Conservation (phyloP, 2,329 filamentous ascomycete genomes). For the Talaromyces piceae region DNA sequence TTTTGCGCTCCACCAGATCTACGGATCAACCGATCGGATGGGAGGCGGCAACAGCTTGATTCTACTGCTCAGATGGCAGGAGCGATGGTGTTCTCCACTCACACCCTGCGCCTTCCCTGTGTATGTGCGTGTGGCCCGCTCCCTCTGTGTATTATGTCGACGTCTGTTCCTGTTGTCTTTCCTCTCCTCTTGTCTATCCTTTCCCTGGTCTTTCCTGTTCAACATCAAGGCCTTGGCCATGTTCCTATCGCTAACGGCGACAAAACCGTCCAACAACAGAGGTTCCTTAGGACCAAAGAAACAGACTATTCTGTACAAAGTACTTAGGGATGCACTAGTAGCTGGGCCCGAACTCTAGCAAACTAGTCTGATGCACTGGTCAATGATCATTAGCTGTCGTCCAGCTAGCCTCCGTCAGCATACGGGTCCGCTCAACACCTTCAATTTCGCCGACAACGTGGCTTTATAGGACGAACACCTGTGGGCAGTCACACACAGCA, state of each 20-base stretch:
- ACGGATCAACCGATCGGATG: not conserved
- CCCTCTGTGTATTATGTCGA: not conserved
- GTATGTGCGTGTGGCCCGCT: not conserved
- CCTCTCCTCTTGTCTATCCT: not conserved
- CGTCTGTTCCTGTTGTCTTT: constrained; percentile 1
- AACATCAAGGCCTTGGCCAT: not conserved
- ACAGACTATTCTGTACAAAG: not conserved
- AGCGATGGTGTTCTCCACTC: not conserved
- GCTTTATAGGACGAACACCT: not conserved
- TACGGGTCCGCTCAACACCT: not conserved
- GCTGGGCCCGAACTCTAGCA: not conserved
- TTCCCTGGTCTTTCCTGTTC: not conserved
- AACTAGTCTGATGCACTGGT: not conserved
- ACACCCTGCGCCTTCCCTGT: not conserved
- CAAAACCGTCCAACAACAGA: not conserved
- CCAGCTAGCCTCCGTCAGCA: not conserved
- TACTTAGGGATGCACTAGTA: not conserved
- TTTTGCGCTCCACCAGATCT: not conserved
- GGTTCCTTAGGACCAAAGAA: not conserved
- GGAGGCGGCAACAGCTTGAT: not conserved
- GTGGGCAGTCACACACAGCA: not conserved
- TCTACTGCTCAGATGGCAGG: not conserved
- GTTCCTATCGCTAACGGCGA: not conserved
- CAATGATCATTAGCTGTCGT: not conserved
- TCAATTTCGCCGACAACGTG: not conserved